Evolutionary conservation across 163 green algal genomes (phyloP), one percentile per base, ranked within the genome.

Genomic region (Chlamydomonas reinhardtii): DNA sequence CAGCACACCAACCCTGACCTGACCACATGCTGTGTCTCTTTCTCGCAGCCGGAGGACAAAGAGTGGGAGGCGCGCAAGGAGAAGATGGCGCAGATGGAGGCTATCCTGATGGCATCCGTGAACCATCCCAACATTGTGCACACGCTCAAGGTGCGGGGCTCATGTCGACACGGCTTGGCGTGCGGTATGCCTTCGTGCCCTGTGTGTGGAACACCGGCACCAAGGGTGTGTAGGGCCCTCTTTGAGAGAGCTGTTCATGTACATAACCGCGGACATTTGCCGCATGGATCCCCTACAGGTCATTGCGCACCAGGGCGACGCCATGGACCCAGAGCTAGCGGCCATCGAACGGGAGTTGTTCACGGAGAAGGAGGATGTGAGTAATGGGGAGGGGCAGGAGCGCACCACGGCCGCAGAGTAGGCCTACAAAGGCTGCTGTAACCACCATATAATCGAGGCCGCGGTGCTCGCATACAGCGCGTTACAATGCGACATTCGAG

Each of bases 1-100:
- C n/a, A n/a, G 39, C 39, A 48, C 39, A 48, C 48, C 19, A 9
- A 14, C 5, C 48, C 6, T 56, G 48, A 17, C 48, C 48, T 12
- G 48, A 48, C 39, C 14, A 14, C 12, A 2, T 19, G 11, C 19
- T 56, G 9, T 17, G 1, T 19, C 48, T 1, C 12, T 56, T n/a
- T n/a, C 29, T 5, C 22, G 56, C 54, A 89, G 75, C 86, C 89
- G 0, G 89, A 91, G 78, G 89, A 93, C 62, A 77, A 90, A 32
- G 86, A 93, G 54, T 93, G 89, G 89, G 89, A 93, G 83, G 83
- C 78, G 2, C 83, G 86, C 34, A 93, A 93, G 84, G 90, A 93
- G 32, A 83, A 84, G 29, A 93, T 93, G 90, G 90, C 90, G 5
- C 90, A 93, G 76, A 92, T 94, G 89, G 91, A 94, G 83, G 89